Evolutionary conservation across 2,329 filamentous ascomycete species (phyloP), one percentile per base, ranked within the genome.

Genomic region (Fusarium equiseti): DNA sequence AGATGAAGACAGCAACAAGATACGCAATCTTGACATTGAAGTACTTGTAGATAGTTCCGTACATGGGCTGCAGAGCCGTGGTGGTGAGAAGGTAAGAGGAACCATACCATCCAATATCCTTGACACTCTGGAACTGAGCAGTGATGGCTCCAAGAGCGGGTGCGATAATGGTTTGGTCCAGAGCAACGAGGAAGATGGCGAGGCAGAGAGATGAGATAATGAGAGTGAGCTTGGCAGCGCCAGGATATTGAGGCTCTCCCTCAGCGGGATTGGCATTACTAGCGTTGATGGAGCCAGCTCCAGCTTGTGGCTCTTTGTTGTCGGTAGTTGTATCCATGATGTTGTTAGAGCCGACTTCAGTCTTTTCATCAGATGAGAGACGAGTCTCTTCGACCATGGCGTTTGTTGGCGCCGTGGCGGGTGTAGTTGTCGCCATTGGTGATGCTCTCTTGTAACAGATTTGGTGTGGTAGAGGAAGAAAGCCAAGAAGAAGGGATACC

Each of bases 101-200:
- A 67, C 84, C 84, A 75, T 87, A 86, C 84, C 83, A 90, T 65
- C 86, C 79, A 66, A 86, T 85, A 59, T 86, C 84, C 68, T 81
- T 81, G 38, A 84, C 80, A 51, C 80, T 83, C 45, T 73, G 62
- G 54, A 82, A 86, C 50, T 84, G 77, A 2, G 77, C 77, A 0
- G 84, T 86, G 68, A 87, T 88, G 73, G 85, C 83, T 22, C 84
- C 84, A 20, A 87, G 80, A 2, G 85, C 85, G 16, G 85, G 85
- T 8, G 84, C 84, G 65, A 86, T 84, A 65, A 86, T 86, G 49
- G 84, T 86, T 77, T 85, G 83, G 66, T 86, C 84, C 13, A 86
- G 79, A 5, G 84, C 84, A 46, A 86, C 83, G 42, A 86, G 80
- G 74, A 86, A 86, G 61, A 86, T 78, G 59, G 82, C 77, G 16